Evolutionary conservation across 768 basidiomycete species (phyloP), one percentile per base, ranked within the genome.

Genomic region (Phallus indusiatus): DNA sequence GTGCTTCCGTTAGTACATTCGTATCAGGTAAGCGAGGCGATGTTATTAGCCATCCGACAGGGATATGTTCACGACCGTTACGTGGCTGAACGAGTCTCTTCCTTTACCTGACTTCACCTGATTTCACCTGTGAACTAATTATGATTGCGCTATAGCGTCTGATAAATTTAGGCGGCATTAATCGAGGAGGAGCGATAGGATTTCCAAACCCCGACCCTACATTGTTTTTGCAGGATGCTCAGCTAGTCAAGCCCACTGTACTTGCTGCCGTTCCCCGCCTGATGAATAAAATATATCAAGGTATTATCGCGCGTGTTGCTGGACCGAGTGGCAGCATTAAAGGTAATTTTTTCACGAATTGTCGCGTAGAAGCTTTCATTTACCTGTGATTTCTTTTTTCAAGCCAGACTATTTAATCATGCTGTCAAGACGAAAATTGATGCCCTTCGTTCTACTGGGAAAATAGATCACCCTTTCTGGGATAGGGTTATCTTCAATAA

Each of bases 401-500:
- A 73, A 95, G 95, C 16, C 78, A 81, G 12, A 70, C 98, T 18
- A 42, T 90, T 96, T 70, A 80, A 82, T 57, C 85, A 79, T 67
- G 96, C 94, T 2, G 71, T 94, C 24, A 74, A 82, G 54, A 76
- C 80, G 49, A 98, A 97, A 72, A 68, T 94, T 14, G 78, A 84
- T 37, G 82, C 81, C 56, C 73, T 94, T 58, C 79, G 75, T 62
- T 66, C 77, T 18, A 91, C 86, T 0, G 94, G 93, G 28, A 73
- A 78, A 54, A 73, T 76, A 55, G 86, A 79, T 0, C 94, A 99
- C 69, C 70, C 83, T 2, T 70, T 99, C 49, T 97, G 91, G 84
- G 96, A 99, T 68, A 81, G 78, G 50, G 67, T 99, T 36, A 88
- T 99, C 1, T 97, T 99, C 78, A 78, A 82, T 62, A 98, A 98